These are phyloP conservation scores for Venturiaceae sp. DNA, from an alignment of 2,329 filamentous ascomycete species.

Conservation along the genomic window DNA sequence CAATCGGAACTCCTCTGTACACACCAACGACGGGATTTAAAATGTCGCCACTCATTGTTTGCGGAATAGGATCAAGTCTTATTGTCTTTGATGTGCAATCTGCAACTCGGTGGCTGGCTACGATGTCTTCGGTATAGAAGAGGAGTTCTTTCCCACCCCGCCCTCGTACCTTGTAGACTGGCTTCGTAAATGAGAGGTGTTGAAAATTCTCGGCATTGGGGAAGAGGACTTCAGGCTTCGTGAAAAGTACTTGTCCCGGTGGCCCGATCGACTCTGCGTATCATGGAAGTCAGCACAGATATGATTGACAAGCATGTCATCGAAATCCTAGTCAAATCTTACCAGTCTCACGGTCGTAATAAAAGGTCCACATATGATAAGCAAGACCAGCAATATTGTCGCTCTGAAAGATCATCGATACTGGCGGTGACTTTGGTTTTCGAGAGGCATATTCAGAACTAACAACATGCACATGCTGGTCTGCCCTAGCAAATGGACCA, in stretches of 20 bases:
- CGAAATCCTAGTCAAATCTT: neutral
- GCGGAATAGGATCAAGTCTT: neutral
- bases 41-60: neutral
- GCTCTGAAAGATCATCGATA: neutral
- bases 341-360: neutral
- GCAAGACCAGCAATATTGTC: neutral
- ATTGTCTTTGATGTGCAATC: neutral
- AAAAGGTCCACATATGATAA: neutral
- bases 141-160: neutral
- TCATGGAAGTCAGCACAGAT: neutral
- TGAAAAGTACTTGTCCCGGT: no score
- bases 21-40: neutral
- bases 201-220: neutral
- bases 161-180: neutral
- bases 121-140: neutral
- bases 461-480: neutral
- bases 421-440: neutral
- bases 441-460: neutral
- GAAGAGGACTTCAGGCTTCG: neutral
- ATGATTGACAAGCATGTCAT: neutral
- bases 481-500: neutral
- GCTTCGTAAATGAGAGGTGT: neutral
- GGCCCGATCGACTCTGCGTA: neutral
- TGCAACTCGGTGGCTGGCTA: neutral
- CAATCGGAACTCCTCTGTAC: slow-evolving; percentile 5